A percentile compares a stretch with the other conserved stretches of the same genome.
phyloP scores from a whole-genome alignment of 768 basidiomycete genomes.

The Phylloporus arenicola region DNA sequence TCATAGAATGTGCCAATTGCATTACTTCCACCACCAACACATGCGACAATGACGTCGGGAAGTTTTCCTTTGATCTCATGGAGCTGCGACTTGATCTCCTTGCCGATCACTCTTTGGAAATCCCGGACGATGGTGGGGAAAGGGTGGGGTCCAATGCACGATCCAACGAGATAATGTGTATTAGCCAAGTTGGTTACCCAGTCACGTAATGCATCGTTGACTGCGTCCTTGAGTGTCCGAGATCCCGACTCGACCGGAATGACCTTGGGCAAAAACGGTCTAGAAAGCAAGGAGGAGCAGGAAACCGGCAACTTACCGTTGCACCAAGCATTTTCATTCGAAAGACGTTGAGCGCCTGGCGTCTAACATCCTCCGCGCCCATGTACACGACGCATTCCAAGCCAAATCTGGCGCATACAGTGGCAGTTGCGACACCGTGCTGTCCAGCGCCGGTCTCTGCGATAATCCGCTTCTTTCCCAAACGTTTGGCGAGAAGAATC shows the following conservation, averaged over 20 bases:
- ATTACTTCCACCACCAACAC: constrained; percentile 96
- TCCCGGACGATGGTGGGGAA: constrained; percentile 99
- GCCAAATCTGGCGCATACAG: constrained; percentile 95
- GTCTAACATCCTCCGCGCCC: constrained; percentile 94
- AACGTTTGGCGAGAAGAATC: constrained; percentile 88
- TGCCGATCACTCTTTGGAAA: constrained; percentile 92
- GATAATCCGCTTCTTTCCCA: constrained; percentile 96
- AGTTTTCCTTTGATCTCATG: constrained; percentile 70
- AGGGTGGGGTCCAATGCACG: constrained; percentile 95
- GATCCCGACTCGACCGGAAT: constrained; percentile 92
- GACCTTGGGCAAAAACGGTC: constrained; percentile 49
- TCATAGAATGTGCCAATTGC: constrained; percentile 98
- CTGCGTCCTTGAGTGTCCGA: constrained; percentile 93
- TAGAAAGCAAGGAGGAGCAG: background rate
- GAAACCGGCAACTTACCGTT: constrained; percentile 44
- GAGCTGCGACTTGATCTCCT: constrained; percentile 90
- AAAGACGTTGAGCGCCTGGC: constrained; percentile 97
- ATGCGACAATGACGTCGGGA: constrained; percentile 91
- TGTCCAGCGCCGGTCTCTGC: constrained; percentile 99
- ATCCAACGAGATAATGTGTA: constrained; percentile 96
- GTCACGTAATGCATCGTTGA: constrained; percentile 97
- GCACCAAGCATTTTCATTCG: constrained; percentile 96
- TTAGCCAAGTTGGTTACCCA: constrained; percentile 95
- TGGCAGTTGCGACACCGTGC: constrained; percentile 98
- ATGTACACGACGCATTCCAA: constrained; percentile 96